Conservation (phyloP, 192 early-diverging fungal genomes). For the Mortierella claussenii region DNA sequence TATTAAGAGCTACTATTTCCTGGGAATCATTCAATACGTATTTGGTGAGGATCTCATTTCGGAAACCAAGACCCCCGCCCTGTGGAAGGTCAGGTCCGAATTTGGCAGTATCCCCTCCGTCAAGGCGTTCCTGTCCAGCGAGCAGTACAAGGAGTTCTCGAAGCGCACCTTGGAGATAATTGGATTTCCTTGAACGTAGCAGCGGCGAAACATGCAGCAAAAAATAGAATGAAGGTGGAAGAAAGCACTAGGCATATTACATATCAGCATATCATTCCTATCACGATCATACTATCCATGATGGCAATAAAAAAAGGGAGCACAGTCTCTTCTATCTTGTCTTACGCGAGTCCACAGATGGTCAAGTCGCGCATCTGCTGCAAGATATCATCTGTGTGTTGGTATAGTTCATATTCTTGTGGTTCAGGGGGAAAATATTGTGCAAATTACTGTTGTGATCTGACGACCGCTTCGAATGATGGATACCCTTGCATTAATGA, state of each 20-base stretch:
- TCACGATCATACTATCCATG: too few species aligned
- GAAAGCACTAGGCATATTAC: too few species aligned
- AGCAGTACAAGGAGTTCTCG: constrained; percentile 14
- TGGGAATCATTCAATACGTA: constrained; percentile 7
- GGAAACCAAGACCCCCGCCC: constrained; percentile 16
- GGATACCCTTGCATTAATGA: constrained; percentile 95
- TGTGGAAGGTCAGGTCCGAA: constrained; percentile 18
- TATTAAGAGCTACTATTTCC: constrained; percentile 6
- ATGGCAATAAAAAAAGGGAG: too few species aligned
- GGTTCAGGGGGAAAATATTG: constrained; percentile 68
- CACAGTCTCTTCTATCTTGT: too few species aligned
- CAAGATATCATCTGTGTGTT: constrained; percentile 83
- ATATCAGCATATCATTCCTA: too few species aligned
- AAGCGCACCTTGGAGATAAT: constrained; percentile 2
- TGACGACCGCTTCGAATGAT: constrained; percentile 95
- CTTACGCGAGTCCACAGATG: constrained; percentile 82
- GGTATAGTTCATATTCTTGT: constrained; percentile 66
- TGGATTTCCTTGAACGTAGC: constrained; percentile 19
- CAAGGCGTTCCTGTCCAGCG: constrained; percentile 12
- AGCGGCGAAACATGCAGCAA: too few species aligned
- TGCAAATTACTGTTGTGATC: constrained; percentile 92
- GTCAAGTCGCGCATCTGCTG: constrained; percentile 89
- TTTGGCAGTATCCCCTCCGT: neutral
- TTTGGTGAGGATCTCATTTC: constrained; percentile 10
- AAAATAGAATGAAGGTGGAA: too few species aligned